Percentiles rank a stretch among this genome's conserved stretches.
These are phyloP conservation scores for Solanum hybrid DNA, from an alignment of 305 asterid species.

Conservation along the genomic window DNA sequence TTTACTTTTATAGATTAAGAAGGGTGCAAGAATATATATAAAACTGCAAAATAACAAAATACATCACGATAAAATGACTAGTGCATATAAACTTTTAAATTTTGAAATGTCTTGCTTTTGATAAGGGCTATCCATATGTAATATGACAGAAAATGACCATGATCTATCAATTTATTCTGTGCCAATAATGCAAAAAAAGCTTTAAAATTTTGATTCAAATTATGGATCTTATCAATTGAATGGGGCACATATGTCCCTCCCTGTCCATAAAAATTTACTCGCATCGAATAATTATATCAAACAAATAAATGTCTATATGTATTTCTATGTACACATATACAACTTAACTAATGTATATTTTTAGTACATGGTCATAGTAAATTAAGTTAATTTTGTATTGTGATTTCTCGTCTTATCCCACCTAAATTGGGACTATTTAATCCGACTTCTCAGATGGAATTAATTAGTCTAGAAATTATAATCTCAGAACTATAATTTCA, in stretches of 20 bases:
- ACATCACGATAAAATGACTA: background rate
- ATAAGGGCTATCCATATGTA: background rate
- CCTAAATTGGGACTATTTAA: too few species aligned
- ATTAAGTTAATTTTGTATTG: background rate
- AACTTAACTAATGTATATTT: background rate
- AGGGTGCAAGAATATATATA: background rate
- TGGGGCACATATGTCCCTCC: background rate
- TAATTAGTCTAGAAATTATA: background rate
- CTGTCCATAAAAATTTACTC: background rate
- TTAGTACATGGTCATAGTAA: background rate
- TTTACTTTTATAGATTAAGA: background rate
- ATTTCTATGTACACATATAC: background rate
- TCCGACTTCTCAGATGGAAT: background rate
- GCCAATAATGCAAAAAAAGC: background rate
- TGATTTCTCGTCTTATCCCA: background rate
- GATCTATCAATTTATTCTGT: background rate
- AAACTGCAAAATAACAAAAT: background rate
- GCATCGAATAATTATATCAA: background rate
- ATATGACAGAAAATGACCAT: background rate
- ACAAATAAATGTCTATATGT: background rate
- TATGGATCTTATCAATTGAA: background rate
- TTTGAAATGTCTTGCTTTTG: background rate
- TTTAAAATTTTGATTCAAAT: background rate
- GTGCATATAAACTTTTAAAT: background rate
- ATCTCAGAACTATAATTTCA: too few species aligned